Base-by-base conservation (phyloP, 495 filamentous ascomycete genomes). In the Halenospora varia region DNA sequence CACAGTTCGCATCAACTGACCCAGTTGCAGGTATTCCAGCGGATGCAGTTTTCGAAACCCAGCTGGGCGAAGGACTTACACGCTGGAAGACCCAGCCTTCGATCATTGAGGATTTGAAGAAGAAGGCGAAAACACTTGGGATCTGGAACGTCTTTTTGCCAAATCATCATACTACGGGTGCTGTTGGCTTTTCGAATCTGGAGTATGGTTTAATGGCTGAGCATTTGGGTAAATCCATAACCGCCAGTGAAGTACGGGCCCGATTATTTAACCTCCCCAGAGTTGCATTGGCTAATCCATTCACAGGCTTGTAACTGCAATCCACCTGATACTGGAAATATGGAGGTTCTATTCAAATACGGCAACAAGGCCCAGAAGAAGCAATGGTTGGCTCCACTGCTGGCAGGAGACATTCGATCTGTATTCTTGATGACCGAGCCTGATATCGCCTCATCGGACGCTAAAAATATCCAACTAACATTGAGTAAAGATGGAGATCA, bases 111-210 rank as follows among this genome's bases (percentile, higher is more conserved):
- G 83, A 89, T 41, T 79, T 98, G 61, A 98, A 98, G 80, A 72
- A 75, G 48, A 89, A 89, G 67, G 94, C 94, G 10, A 81, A 80
- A 67, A 78, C 85, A 66, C 76, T 92, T 17, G 94, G 94, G 0
- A 77, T 98, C 42, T 98, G 94, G 94, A 98, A 98, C 71, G 88
- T 98, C 84, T 98, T 98, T 78, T 72, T 98, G 57, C 88, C 93
- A 47, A 93, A 89, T 74, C 89, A 84, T 62, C 92, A 97, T 74
- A 97, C 96, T 79, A 88, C 84, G 60, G 88, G 97, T 72, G 93
- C 92, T 13, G 92, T 92, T 3, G 92, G 91, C 29, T 93, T 88
- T 73, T 88, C 82, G 10, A 96, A 96, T 70, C 77, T 96, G 17
- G 92, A 96, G 70, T 96, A 96, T 66, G 92, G 89, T 2, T 71